Evolutionary conservation across 345 rosid species (phyloP).

Genomic region (Citrus unshiu): DNA sequence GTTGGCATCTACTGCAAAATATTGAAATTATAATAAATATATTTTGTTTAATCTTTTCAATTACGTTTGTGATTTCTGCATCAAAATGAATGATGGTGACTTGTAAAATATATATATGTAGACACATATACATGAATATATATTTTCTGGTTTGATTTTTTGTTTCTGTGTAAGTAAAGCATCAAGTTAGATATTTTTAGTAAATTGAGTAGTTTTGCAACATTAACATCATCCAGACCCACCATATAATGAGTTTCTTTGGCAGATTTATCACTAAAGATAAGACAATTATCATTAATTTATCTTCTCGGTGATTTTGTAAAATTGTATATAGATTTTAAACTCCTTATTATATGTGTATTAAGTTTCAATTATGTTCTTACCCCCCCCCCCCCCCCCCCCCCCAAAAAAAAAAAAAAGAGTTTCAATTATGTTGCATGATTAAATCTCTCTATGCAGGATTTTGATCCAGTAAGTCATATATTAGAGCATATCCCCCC

Average conservation of each 20-base stretch:
- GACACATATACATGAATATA: too few relatives aligned
- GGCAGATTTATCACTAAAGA: neutral
- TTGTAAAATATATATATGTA: neutral
- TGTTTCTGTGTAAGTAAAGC: neutral
- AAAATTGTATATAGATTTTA: neutral
- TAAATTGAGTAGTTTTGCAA: neutral
- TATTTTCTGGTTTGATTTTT: neutral
- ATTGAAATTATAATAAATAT: neutral
- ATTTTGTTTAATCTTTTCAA: neutral
- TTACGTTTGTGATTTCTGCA: neutral
- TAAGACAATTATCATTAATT: neutral
- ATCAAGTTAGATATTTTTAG: neutral
- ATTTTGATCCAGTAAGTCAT: slow-evolving; percentile 85
- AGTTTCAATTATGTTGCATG: too few relatives aligned
- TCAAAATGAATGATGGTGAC: neutral
- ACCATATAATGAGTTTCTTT: neutral
- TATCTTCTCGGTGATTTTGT: neutral
- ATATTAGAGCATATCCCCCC: slow-evolving; percentile 71
- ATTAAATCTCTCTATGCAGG: slow-evolving; percentile 44
- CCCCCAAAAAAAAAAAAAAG: too few relatives aligned
- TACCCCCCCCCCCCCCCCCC: too few relatives aligned
- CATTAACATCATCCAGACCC: neutral
- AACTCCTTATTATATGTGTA: neutral
- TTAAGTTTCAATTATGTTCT: slow-evolving; percentile 14
- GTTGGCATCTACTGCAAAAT: neutral